These are phyloP conservation scores for Pisolithus orientalis DNA, from an alignment of 768 basidiomycete genomes.

Conservation along the genomic window DNA sequence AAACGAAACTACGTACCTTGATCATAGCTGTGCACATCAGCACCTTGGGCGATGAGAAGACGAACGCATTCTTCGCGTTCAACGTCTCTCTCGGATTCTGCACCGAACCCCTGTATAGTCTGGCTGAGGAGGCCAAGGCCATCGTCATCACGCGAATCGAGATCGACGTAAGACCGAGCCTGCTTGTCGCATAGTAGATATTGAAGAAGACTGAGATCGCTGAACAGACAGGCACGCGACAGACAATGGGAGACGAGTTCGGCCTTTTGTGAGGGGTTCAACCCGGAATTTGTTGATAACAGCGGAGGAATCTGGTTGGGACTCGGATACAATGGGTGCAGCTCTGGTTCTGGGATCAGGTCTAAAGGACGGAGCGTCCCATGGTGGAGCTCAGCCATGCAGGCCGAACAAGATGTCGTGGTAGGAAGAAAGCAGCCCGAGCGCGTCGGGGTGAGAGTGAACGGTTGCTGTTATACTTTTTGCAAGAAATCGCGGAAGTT, in stretches of 20 bases:
- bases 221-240: slow-evolving; percentile 71
- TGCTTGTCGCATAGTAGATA: slow-evolving; percentile 65
- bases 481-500: no score
- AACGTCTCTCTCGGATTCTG: slow-evolving; percentile 75
- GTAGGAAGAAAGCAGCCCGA: not conserved
- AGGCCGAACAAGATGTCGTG: slow-evolving; percentile 1
- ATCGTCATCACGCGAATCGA: slow-evolving; percentile 75
- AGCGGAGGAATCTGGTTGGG: slow-evolving; percentile 54
- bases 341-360: slow-evolving; percentile 69
- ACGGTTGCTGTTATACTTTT: no score
- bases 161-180: slow-evolving; percentile 61
- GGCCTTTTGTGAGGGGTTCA: slow-evolving; percentile 59
- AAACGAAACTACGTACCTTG: slow-evolving; percentile 41
- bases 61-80: slow-evolving; percentile 90
- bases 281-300: slow-evolving; percentile 60
- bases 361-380: slow-evolving; percentile 36
- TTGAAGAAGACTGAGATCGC: slow-evolving; percentile 64
- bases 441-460: not conserved
- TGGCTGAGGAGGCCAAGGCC: slow-evolving; percentile 75
- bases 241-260: slow-evolving; percentile 71
- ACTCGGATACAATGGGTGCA: slow-evolving; percentile 74
- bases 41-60: slow-evolving; percentile 71
- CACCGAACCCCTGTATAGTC: slow-evolving; percentile 75
- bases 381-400: slow-evolving; percentile 23
- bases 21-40: slow-evolving; percentile 55